Evolutionary conservation across 2,329 filamentous ascomycete genomes (phyloP), one percentile per base, ranked within the genome.

Genomic region (Fusarium guadeloupense): DNA sequence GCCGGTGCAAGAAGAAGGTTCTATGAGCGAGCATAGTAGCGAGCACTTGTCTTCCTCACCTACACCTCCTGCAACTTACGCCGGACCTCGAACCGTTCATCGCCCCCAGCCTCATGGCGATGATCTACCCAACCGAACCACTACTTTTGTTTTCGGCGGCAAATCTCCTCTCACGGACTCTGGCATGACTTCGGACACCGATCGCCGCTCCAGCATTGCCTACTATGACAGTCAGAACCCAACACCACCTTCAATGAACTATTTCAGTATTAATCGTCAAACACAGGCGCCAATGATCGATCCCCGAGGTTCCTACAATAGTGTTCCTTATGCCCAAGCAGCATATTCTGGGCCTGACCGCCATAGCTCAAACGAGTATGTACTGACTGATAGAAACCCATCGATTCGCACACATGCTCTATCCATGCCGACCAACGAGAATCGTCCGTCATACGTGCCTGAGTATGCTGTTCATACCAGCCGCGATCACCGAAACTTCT

Each of bases 211-310:
- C 39, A 65, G 60, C 49, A 47, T 64, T 38, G 54, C 61, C 34
- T 53, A 66, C 38, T 39, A 58, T 66, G 52, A 68, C 47, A 69
- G 66, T 69, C 58, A 69, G 66, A 58, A 55, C 63, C 58, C 63
- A 59, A 41, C 31, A 43, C 31, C 33, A 52, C 52, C 58, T 50
- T 50, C 41, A 38, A 56, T 59, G 38, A 64, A 43, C 42, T 52
- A 58, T 28, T 25, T 42, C 39, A 50, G 33, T 67, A 53, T 66
- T 69, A 64, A 69, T 65, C 40, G 40, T 61, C 54, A 64, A 28
- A 48, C 45, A 30, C 64, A 69, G 66, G 66, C 54, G 43, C 56
- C 58, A 50, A 47, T 25, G 47, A 62, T 17, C 54, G 52, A 43
- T 56, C 63, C 39, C 60, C 58, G 40, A 62, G 50, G 33, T 55